phyloP scores from a whole-genome alignment of 2,329 filamentous ascomycete genomes.

The Phialophora verrucosa region DNA sequence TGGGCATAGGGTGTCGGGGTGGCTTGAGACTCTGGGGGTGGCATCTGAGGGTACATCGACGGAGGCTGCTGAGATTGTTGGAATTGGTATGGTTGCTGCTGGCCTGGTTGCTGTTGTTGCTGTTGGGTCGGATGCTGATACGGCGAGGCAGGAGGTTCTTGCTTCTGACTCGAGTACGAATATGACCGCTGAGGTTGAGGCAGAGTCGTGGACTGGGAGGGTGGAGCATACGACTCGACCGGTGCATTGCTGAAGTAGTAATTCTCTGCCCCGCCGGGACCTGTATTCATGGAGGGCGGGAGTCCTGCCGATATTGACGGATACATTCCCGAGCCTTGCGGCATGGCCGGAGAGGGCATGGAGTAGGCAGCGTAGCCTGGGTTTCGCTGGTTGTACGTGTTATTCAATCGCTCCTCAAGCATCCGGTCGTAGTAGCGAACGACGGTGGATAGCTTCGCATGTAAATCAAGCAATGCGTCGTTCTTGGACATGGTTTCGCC shows the following conservation, averaged over 20 bases:
- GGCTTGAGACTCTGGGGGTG: constrained; percentile 32
- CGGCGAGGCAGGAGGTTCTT: constrained; percentile 28
- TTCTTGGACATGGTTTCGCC: constrained; percentile 99
- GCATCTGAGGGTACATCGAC: constrained; percentile 35
- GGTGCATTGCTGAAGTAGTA: constrained; percentile 76
- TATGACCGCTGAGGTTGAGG: constrained; percentile 44
- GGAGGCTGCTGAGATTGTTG: constrained; percentile 26
- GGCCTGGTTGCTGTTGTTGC: constrained; percentile 20
- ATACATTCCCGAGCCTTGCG: constrained; percentile 67
- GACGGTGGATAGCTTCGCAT: constrained; percentile 93
- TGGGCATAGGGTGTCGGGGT: constrained; percentile 29
- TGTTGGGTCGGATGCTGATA: constrained; percentile 32
- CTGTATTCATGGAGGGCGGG: constrained; percentile 46
- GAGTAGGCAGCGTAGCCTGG: constrained; percentile 61
- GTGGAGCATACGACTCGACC: constrained; percentile 54
- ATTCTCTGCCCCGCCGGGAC: constrained; percentile 69
- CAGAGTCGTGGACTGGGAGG: constrained; percentile 59
- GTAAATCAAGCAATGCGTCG: constrained; percentile 89
- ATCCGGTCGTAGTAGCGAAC: constrained; percentile 98
- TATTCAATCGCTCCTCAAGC: constrained; percentile 93
- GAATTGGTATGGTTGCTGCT: background rate
- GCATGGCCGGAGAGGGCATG: constrained; percentile 53
- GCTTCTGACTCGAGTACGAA: constrained; percentile 37
- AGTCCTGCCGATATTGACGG: constrained; percentile 68
- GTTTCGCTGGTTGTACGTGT: constrained; percentile 75